phyloP scores from a whole-genome alignment of 345 rosid species.

The Firmiana major region DNA sequence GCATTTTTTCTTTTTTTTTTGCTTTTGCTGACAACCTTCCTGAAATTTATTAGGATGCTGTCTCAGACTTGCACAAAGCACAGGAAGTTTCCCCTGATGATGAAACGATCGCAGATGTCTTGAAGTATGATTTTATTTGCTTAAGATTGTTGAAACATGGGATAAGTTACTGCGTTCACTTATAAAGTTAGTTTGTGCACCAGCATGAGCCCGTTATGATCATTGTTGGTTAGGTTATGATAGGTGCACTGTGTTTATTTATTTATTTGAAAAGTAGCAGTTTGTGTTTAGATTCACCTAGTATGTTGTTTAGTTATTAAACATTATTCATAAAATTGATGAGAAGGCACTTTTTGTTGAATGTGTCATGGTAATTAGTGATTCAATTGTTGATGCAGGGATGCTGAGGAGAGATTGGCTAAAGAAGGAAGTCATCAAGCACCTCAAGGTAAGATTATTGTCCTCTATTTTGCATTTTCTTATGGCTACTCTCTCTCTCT shows the following conservation, averaged over 20 bases:
- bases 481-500: slow-evolving; percentile 7
- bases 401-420: slow-evolving; percentile 49
- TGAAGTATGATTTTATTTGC: slow-evolving; percentile 50
- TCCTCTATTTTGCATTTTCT: slow-evolving; percentile 10
- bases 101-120: slow-evolving; percentile 71
- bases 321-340: not conserved
- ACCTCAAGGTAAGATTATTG: slow-evolving; percentile 41
- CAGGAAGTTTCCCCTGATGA: slow-evolving; percentile 81
- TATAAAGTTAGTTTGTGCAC: not conserved
- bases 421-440: slow-evolving; percentile 48
- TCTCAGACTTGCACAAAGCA: slow-evolving; percentile 74
- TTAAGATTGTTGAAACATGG: not conserved
- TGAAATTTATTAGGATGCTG: slow-evolving; percentile 59
- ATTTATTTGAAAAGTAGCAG: not conserved
- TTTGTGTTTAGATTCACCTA: not conserved
- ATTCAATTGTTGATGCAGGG: slow-evolving; percentile 35
- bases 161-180: slow-evolving; percentile 9
- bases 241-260: not conserved
- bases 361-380: slow-evolving; percentile 7
- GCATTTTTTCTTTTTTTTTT: not conserved
- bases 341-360: not conserved
- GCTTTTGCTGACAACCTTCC: slow-evolving; percentile 12
- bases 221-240: not conserved
- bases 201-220: not conserved
- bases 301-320: not conserved